Base-by-base conservation (phyloP, 2,329 filamentous ascomycete species). In the Metarhizium brunneum region DNA sequence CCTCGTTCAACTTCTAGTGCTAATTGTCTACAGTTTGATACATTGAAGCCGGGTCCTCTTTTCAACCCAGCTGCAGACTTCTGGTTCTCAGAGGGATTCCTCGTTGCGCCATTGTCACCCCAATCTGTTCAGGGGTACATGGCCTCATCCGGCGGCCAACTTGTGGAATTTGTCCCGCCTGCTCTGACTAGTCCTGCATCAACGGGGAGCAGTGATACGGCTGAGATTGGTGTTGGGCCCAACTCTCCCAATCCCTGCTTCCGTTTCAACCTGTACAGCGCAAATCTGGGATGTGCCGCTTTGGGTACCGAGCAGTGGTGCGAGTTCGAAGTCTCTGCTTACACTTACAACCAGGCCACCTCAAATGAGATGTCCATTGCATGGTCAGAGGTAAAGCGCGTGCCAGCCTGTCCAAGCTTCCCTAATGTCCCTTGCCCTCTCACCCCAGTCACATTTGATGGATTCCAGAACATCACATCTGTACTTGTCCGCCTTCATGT, bases 61-160 rank as follows among this genome's bases (percentile, higher is more conserved):
- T 71, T 72, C 61, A 74, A 74, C 25, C 72, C 72, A 1, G 63
- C 66, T 18, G 65, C 69, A 6, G 68, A 71, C 50, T 64, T 73
- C 32, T 74, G 72, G 72, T 74, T 74, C 55, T 74, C 72, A 30
- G 65, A 71, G 56, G 72, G 72, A 2, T 74, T 74, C 55, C 61
- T 72, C 6, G 63, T 74, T 50, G 66, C 67, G 1, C 71, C 72
- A 2, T 68, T 68, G 29, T 68, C 68, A 8, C 62, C 65, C 2
- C 63, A 69, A 38, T 59, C 64, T 20, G 57, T 63, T 11, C 65
- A 70, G 42, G 66, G 69, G 1, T 74, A 69, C 45, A 57, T 66
- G 13, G 65, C 72, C 11, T 71, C 71, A 3, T 74, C 72, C 14
- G 72, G 72, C 8, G 67, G 68, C 11, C 71, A 72, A 42, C 63